Percentiles rank a stretch among this genome's conserved stretches.
Evolutionary conservation across 805 yeast species (phyloP).

Genomic region (Myxozyma neotropica): DNA sequence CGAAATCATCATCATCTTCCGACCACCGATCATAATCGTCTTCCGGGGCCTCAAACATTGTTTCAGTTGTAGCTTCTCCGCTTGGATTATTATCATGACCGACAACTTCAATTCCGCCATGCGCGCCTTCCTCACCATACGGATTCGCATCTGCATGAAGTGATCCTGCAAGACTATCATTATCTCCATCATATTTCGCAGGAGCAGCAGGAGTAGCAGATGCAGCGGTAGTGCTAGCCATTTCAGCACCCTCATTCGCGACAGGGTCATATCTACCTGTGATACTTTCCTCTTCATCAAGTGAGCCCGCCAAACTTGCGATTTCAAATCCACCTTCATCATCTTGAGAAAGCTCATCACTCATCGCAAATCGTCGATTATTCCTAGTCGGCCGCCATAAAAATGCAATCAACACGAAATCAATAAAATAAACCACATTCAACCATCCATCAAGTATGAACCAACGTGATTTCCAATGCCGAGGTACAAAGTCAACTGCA

Average conservation of each 20-base stretch:
- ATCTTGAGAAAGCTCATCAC: slow-evolving; percentile 82
- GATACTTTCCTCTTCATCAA: slow-evolving; percentile 26
- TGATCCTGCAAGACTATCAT: slow-evolving; percentile 27
- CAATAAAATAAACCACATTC: slow-evolving; percentile 78
- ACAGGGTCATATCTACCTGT: slow-evolving; percentile 14
- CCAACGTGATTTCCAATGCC: slow-evolving; percentile 89
- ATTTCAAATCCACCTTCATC: slow-evolving; percentile 71
- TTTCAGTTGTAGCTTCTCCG: slow-evolving; percentile 9
- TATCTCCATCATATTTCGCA: slow-evolving; percentile 16
- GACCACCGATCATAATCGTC: slow-evolving; percentile 35
- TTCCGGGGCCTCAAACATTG: slow-evolving; percentile 34
- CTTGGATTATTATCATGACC: background rate
- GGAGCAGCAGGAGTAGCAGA: background rate
- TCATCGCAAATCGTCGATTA: slow-evolving; percentile 90
- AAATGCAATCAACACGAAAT: slow-evolving; percentile 80
- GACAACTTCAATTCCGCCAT: background rate
- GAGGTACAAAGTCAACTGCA: slow-evolving; percentile 73
- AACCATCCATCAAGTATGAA: slow-evolving; percentile 95
- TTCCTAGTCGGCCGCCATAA: slow-evolving; percentile 98
- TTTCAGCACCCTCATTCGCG: too few species aligned
- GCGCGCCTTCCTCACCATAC: slow-evolving; percentile 3
- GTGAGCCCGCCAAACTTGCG: slow-evolving; percentile 42
- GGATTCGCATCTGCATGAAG: slow-evolving; percentile 1
- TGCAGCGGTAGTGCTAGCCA: background rate
- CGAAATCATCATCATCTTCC: slow-evolving; percentile 29